Evolutionary conservation across 1,284 basidiomycete genomes (phyloP).

Genomic region (Rhodotorula sp.): DNA sequence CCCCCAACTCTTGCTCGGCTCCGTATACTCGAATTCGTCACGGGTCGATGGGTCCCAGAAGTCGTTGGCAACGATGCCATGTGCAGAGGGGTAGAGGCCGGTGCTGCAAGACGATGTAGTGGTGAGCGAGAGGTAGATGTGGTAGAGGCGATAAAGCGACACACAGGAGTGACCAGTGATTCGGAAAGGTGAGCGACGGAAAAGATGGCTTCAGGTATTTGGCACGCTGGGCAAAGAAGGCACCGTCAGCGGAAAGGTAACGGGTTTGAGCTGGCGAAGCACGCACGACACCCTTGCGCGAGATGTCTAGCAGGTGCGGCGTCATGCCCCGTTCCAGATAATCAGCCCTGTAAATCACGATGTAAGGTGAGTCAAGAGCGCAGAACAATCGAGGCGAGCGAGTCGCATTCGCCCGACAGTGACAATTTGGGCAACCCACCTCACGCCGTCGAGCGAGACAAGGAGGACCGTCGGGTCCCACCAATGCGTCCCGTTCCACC

Average conservation of each 20-base stretch:
- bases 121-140: not conserved
- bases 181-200: constrained; percentile 81
- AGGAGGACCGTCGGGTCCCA: constrained; percentile 67
- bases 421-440: too few species aligned
- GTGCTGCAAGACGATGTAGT: constrained; percentile 61
- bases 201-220: constrained; percentile 82
- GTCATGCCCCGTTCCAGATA: constrained; percentile 80
- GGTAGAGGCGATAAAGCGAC: constrained; percentile 49
- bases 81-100: constrained; percentile 79
- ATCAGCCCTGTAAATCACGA: constrained; percentile 61
- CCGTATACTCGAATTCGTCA: constrained; percentile 70
- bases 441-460: constrained; percentile 81
- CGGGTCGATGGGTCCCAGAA: constrained; percentile 74
- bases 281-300: constrained; percentile 65
- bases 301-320: constrained; percentile 73
- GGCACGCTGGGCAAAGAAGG: constrained; percentile 55
- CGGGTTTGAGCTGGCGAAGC: not conserved
- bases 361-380: not conserved
- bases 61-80: constrained; percentile 88
- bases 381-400: too few species aligned
- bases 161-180: constrained; percentile 53
- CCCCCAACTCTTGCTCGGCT: constrained; percentile 63
- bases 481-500: constrained; percentile 42
- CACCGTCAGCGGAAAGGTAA: not conserved
- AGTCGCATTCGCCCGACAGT: too few species aligned